Conservation (phyloP, 2,329 filamentous ascomycete genomes). For the Fusarium anthophilum region DNA sequence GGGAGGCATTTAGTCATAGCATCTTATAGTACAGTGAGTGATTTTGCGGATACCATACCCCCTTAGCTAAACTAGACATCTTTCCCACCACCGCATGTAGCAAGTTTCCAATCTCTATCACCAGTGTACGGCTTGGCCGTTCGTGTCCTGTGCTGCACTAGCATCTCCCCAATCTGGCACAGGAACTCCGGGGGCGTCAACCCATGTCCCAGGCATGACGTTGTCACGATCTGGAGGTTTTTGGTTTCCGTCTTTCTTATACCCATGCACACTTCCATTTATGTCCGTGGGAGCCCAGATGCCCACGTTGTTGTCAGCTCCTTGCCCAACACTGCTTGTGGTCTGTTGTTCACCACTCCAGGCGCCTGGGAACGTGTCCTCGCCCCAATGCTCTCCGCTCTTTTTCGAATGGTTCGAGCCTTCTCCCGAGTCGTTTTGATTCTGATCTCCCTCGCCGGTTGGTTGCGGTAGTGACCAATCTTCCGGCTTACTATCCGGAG, state of each 20-base stretch:
- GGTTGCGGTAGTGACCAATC: not conserved
- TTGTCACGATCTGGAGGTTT: slow-evolving; percentile 25
- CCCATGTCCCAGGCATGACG: slow-evolving; percentile 49
- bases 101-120: slow-evolving; percentile 13
- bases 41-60: slow-evolving; percentile 34
- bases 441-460: slow-evolving; percentile 9
- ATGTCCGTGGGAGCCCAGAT: slow-evolving; percentile 9
- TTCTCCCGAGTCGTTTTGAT: not conserved
- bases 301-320: slow-evolving; percentile 29
- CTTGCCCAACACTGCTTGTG: slow-evolving; percentile 11
- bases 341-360: slow-evolving; percentile 4
- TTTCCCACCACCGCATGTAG: slow-evolving; percentile 5
- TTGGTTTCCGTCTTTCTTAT: not conserved
- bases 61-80: slow-evolving; percentile 25
- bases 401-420: slow-evolving; percentile 32
- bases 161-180: slow-evolving; percentile 44
- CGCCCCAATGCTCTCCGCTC: slow-evolving; percentile 35
- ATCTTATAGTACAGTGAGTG: slow-evolving; percentile 17
- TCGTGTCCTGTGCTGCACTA: slow-evolving; percentile 45
- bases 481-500: not conserved
- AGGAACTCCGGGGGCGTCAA: slow-evolving; percentile 3
- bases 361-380: slow-evolving; percentile 23
- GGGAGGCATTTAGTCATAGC: slow-evolving; percentile 17
- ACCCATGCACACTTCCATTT: not conserved
- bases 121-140: slow-evolving; percentile 35